Conservation (phyloP, 1,139 yeast species). For the Taphrina pruni region DNA sequence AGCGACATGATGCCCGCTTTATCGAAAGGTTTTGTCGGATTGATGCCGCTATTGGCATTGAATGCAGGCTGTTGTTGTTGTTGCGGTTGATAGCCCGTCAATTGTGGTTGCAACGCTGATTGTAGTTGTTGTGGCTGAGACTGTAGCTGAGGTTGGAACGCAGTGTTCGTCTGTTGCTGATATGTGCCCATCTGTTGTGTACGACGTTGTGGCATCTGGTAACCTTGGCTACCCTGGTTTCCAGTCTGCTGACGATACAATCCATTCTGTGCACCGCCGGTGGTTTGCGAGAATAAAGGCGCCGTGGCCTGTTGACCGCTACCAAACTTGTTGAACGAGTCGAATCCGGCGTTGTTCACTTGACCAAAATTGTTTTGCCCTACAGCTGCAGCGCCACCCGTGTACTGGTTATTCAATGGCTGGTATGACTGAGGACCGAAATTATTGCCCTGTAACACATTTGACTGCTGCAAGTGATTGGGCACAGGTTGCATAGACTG, state of each 20-base stretch:
- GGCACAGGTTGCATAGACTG: conserved; percentile 10
- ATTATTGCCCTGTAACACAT: conserved; percentile 1
- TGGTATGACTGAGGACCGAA: background rate
- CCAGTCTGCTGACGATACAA: conserved; percentile 24
- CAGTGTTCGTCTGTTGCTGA: conserved; percentile 2
- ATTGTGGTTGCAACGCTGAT: conserved; percentile 30
- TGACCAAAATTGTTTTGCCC: background rate
- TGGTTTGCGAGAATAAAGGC: conserved; percentile 19
- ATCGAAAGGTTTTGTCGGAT: conserved; percentile 36
- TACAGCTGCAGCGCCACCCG: background rate
- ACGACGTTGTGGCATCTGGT: background rate
- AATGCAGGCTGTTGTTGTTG: conserved; percentile 26
- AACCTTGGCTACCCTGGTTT: background rate
- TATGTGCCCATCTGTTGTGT: background rate
- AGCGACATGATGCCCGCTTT: conserved; percentile 38
- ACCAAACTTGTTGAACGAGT: background rate
- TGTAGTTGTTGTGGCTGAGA: conserved; percentile 16
- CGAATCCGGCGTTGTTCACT: background rate
- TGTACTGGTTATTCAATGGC: background rate
- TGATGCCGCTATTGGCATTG: conserved; percentile 10
- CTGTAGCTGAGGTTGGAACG: background rate
- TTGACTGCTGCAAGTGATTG: conserved; percentile 8
- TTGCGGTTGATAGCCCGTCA: conserved; percentile 35
- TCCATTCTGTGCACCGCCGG: conserved; percentile 10
- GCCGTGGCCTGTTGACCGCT: background rate